These are phyloP conservation scores for Circinella minor DNA, from an alignment of 371 early-diverging fungal species.

Conservation along the genomic window DNA sequence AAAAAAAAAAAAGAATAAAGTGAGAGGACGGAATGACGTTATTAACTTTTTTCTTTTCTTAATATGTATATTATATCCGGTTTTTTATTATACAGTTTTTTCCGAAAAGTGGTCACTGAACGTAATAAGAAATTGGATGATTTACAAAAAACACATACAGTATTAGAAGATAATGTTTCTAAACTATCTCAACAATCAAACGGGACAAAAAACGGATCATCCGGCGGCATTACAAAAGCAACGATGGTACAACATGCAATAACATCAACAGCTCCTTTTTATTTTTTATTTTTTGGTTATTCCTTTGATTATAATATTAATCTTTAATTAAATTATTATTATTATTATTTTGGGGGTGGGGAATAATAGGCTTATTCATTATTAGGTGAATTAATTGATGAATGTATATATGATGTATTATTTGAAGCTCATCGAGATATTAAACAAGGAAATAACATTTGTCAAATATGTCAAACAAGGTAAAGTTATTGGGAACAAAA, in stretches of 20 bases:
- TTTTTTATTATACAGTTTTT: constrained; percentile 26
- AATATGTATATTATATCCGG: background rate
- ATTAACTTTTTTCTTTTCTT: background rate
- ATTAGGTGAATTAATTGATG: constrained; percentile 64
- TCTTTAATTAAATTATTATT: too few relatives aligned
- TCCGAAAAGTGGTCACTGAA: constrained; percentile 42
- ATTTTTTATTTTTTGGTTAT: too few relatives aligned
- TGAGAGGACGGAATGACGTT: background rate
- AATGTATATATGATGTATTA: constrained; percentile 68
- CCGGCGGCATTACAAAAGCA: constrained; percentile 28
- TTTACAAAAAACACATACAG: constrained; percentile 39
- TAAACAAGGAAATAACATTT: constrained; percentile 55
- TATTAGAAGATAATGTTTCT: constrained; percentile 29
- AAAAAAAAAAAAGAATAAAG: background rate
- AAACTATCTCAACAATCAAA: constrained; percentile 8
- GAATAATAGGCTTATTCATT: constrained; percentile 43
- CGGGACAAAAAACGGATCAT: constrained; percentile 6
- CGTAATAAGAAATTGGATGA: constrained; percentile 44
- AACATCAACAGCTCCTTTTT: background rate
- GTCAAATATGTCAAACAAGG: constrained; percentile 77
- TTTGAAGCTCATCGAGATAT: constrained; percentile 70
- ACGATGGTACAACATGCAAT: constrained; percentile 26
- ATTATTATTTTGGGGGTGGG: too few relatives aligned
- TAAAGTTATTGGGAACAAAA: constrained; percentile 27
- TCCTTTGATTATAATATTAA: background rate